Conservation (phyloP, 2,329 filamentous ascomycete species). For the Aphanocladium album region DNA sequence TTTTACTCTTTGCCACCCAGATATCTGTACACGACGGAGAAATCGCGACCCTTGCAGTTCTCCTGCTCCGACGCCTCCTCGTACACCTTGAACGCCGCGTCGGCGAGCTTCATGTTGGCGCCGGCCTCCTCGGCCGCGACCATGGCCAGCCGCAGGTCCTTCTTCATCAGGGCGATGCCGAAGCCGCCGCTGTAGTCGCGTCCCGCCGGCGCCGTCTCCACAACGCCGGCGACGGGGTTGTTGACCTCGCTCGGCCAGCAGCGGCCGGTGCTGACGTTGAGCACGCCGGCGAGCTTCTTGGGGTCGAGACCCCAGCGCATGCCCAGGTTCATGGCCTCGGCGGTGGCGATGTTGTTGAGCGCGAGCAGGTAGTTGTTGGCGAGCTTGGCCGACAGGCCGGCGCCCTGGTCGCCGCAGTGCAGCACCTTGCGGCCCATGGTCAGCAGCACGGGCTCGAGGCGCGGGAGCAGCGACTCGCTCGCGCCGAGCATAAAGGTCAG, state of each 20-base stretch:
- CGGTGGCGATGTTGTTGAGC: constrained; percentile 77
- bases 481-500: constrained; percentile 95
- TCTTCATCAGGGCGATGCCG: constrained; percentile 72
- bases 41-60: constrained; percentile 64
- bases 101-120: constrained; percentile 60
- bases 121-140: constrained; percentile 64
- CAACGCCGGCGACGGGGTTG: constrained; percentile 85
- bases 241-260: constrained; percentile 97
- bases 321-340: constrained; percentile 63
- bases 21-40: constrained; percentile 76
- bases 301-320: constrained; percentile 56
- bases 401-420: constrained; percentile 78
- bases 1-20: constrained; percentile 48
- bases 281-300: constrained; percentile 69
- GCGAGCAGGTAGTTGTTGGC: constrained; percentile 97
- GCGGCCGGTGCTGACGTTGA: constrained; percentile 89
- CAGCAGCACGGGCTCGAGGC: constrained; percentile 63
- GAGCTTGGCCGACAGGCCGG: constrained; percentile 85
- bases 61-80: constrained; percentile 58
- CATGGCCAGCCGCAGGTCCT: constrained; percentile 70
- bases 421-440: constrained; percentile 83
- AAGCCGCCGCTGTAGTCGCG: constrained; percentile 76
- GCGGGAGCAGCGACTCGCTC: constrained; percentile 53
- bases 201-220: constrained; percentile 68
- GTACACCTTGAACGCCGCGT: constrained; percentile 62